Evolutionary conservation across 73 alveolate species (phyloP).

Genomic region (Tetrahymena thermophila): DNA sequence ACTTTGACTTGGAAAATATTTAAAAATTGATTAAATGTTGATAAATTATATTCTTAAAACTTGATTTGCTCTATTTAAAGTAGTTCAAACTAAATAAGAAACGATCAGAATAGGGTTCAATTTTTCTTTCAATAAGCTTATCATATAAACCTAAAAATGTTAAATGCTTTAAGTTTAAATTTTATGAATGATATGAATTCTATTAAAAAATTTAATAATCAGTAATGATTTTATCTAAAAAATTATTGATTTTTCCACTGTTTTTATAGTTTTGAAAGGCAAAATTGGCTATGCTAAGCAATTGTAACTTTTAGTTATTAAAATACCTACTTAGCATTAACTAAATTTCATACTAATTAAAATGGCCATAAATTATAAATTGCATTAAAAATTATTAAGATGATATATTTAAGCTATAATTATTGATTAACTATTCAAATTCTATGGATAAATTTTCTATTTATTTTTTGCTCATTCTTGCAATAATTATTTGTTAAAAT

Average conservation of each 20-base stretch:
- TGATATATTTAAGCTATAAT: background rate
- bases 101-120: background rate
- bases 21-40: too few relatives aligned
- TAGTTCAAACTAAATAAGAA: background rate
- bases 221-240: background rate
- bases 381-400: background rate
- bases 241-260: background rate
- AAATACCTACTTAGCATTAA: too few relatives aligned
- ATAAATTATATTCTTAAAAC: too few relatives aligned
- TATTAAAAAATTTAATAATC: background rate
- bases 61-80: too few relatives aligned
- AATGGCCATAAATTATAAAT: background rate
- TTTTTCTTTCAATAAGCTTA: background rate
- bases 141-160: background rate
- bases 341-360: background rate
- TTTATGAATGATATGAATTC: background rate
- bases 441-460: background rate
- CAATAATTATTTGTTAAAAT: background rate
- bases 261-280: background rate
- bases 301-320: too few relatives aligned
- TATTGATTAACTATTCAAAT: background rate
- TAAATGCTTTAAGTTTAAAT: background rate
- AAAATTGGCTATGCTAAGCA: background rate
- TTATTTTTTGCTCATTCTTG: background rate
- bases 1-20: background rate